Base-by-base conservation (phyloP, 2,329 filamentous ascomycete genomes). In the Diaporthe sp. region DNA sequence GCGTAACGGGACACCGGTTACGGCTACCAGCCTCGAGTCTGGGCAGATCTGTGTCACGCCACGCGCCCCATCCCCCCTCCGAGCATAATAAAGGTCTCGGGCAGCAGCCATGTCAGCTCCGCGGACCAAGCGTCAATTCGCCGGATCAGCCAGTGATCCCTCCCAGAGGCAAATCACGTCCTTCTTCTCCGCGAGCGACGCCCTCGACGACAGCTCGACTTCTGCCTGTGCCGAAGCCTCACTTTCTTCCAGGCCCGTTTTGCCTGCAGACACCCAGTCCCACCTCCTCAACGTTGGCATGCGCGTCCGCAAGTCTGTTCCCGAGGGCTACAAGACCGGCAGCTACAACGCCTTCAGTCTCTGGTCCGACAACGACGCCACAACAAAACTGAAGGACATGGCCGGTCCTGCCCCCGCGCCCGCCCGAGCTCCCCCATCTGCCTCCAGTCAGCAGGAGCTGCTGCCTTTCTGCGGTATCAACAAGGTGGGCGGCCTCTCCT, bases 221-320 rank as follows among this genome's bases (percentile, higher is more conserved):
- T 70, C 74, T 59, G 53, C 75, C 27, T 72, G 82, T 78, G 22
- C 78, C 80, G 55, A 82, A 88, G 35, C 73, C 42, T 70, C 79
- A 22, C 77, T 77, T 7, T 42, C 75, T 15, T 78, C 84, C 81
- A 42, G 81, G 83, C 13, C 83, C 22, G 79, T 82, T 5, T 86
- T 96, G 19, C 92, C 94, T 1, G 83, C 88, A 32, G 87, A 87
- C 10, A 88, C 97, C 42, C 94, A 98, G 83, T 89, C 95, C 47
- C 94, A 94, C 76, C 92, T 98, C n/a, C 88, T 98, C 55, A 94
- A 90, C 79, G 96, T 98, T 77, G 96, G 96, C 79, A 98, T 98
- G 95, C 93, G 96, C 32, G 90, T 98, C 68, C 93, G 96, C 81
- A 98, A 98, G 85, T 94, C 94, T 15, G 94, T 98, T 10, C 93